Evolutionary conservation across 2,329 filamentous ascomycete species (phyloP).

Genomic region (Aquanectria penicillioides): DNA sequence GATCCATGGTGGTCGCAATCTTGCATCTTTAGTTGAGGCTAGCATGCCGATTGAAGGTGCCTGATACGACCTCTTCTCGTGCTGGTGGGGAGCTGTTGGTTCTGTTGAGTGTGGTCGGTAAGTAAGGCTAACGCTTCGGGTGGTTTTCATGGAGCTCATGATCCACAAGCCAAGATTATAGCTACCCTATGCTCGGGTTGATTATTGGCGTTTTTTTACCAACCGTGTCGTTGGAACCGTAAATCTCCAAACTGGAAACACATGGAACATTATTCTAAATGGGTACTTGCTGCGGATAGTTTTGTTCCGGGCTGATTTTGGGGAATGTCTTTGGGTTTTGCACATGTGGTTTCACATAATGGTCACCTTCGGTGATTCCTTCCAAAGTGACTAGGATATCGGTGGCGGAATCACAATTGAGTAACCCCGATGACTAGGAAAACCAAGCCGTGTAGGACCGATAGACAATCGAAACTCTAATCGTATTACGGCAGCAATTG

Average conservation of each 20-base stretch:
- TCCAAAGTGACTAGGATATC: background rate
- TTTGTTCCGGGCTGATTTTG: too few species aligned
- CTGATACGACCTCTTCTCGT: background rate
- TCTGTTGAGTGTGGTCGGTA: background rate
- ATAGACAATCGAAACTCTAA: slow-evolving; percentile 2
- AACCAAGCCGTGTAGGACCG: background rate
- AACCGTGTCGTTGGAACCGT: too few species aligned
- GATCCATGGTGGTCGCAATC: slow-evolving; percentile 12
- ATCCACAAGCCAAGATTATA: background rate
- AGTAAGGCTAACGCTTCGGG: background rate
- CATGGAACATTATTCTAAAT: too few species aligned
- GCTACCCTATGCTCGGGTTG: slow-evolving; percentile 5
- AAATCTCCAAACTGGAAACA: too few species aligned
- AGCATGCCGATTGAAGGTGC: background rate
- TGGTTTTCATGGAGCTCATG: background rate
- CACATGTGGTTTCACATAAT: too few species aligned
- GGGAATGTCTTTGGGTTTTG: too few species aligned
- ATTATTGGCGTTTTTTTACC: too few species aligned
- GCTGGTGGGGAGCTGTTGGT: background rate
- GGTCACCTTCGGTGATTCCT: too few species aligned
- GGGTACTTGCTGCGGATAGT: too few species aligned
- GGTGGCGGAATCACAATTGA: too few species aligned
- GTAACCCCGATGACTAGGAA: too few species aligned
- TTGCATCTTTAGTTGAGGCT: slow-evolving; percentile 7
- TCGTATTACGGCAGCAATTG: background rate